Percentiles rank a stretch among this genome's conserved stretches.
These are phyloP conservation scores for Trichomonas gallinae DNA, from an alignment of 208 protist genomes.

Conservation along the genomic window DNA sequence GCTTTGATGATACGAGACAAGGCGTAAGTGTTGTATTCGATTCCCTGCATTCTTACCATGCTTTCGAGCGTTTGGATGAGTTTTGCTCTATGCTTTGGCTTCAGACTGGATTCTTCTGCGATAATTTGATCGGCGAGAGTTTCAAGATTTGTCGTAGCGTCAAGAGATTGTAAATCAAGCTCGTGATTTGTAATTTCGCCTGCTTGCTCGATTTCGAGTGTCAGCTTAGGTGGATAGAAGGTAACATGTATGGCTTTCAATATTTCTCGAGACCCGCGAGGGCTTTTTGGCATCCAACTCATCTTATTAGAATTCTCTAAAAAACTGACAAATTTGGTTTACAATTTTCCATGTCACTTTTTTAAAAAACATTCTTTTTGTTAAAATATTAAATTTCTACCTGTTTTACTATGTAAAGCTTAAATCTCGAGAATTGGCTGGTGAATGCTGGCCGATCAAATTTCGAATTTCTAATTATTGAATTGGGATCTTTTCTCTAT, in stretches of 20 bases:
- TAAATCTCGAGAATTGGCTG: too few relatives aligned
- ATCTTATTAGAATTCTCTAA: neutral
- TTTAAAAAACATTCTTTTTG: too few relatives aligned
- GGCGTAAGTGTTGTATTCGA: slow-evolving; percentile 3
- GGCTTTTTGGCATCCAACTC: neutral
- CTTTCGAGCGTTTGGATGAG: neutral
- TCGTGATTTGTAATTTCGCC: neutral
- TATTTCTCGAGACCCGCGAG: neutral
- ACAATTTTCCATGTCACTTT: too few relatives aligned
- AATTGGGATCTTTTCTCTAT: too few relatives aligned
- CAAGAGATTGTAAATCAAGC: neutral
- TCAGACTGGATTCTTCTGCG: neutral
- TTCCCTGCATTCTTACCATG: neutral
- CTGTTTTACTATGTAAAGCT: too few relatives aligned
- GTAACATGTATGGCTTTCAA: neutral
- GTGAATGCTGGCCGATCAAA: too few relatives aligned
- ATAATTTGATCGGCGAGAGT: neutral
- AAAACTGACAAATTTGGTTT: too few relatives aligned
- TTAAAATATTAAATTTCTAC: too few relatives aligned
- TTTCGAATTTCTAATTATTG: too few relatives aligned
- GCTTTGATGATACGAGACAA: neutral
- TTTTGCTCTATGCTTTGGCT: neutral
- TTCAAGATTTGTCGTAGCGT: neutral
- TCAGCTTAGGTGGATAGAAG: neutral
- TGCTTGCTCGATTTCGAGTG: neutral